These are phyloP conservation scores for Leccinum pachyderme DNA, from an alignment of 1,284 basidiomycete species.

Conservation along the genomic window DNA sequence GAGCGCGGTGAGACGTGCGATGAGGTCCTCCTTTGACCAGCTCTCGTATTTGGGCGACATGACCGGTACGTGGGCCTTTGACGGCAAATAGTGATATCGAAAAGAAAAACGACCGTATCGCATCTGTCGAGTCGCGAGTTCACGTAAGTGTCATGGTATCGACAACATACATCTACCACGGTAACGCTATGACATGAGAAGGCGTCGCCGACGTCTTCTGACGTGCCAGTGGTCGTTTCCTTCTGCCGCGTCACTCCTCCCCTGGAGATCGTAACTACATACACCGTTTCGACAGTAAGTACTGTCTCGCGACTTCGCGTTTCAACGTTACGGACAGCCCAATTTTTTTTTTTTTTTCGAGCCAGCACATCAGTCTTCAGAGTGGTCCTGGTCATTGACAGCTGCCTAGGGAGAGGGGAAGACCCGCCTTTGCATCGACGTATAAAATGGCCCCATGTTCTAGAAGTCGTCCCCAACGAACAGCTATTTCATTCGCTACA, in stretches of 20 bases:
- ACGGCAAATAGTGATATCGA: slow-evolving; percentile 29
- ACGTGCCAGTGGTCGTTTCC: no score
- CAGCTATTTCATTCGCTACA: not conserved
- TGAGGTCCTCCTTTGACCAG: slow-evolving; percentile 68
- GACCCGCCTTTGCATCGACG: not conserved
- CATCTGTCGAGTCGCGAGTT: slow-evolving; percentile 7
- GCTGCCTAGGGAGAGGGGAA: no score
- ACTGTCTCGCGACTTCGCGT: not conserved
- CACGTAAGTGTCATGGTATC: not conserved
- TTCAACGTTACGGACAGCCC: not conserved
- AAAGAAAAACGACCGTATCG: slow-evolving; percentile 28
- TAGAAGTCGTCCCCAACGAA: not conserved
- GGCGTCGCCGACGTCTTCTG: no score
- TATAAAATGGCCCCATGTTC: slow-evolving; percentile 7
- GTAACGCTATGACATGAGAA: no score
- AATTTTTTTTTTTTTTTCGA: not conserved
- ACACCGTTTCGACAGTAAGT: no score
- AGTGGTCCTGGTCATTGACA: no score
- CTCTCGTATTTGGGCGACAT: slow-evolving; percentile 46
- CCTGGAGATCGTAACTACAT: no score
- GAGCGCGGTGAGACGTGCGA: slow-evolving; percentile 56
- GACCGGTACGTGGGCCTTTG: slow-evolving; percentile 26
- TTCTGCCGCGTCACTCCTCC: no score
- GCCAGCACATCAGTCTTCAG: not conserved
- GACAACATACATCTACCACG: no score